A percentile compares a stretch with the other conserved stretches of the same genome.
Conservation (phyloP, 805 yeast genomes). For the Myxozyma geophila region DNA sequence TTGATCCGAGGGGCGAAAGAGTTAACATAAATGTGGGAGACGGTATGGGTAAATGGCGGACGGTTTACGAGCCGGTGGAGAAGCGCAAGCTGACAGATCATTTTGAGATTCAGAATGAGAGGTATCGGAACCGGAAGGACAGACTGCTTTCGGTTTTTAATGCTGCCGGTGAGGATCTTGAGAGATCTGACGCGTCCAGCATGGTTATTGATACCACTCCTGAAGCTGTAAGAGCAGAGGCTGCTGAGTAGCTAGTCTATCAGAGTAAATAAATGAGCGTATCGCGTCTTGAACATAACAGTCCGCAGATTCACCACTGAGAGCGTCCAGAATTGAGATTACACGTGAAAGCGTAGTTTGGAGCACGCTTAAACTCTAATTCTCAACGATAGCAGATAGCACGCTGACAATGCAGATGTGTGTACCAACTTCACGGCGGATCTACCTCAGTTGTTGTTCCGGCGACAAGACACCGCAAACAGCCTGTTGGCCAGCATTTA, state of each 20-base stretch:
- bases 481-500: neutral
- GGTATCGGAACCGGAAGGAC: conserved; percentile 44
- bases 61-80: conserved; percentile 60
- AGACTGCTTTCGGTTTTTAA: neutral
- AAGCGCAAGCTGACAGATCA: conserved; percentile 64
- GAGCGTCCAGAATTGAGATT: conserved; percentile 9
- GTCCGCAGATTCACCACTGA: neutral
- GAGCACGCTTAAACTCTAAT: conserved; percentile 12
- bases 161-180: neutral
- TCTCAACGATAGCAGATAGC: neutral
- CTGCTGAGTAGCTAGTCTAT: neutral
- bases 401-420: neutral
- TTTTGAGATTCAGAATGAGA: conserved; percentile 70
- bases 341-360: conserved; percentile 2
- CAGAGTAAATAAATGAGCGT: neutral
- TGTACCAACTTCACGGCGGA: neutral
- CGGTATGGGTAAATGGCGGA: conserved; percentile 68
- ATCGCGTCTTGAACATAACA: neutral
- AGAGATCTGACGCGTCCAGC: neutral
- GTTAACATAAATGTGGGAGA: conserved; percentile 67
- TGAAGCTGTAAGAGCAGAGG: neutral
- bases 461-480: too few relatives aligned
- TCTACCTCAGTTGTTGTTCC: neutral
- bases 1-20: conserved; percentile 3
- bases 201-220: neutral